phyloP scores from a whole-genome alignment of 441 rosid species.

The Adansonia rubrostipa region DNA sequence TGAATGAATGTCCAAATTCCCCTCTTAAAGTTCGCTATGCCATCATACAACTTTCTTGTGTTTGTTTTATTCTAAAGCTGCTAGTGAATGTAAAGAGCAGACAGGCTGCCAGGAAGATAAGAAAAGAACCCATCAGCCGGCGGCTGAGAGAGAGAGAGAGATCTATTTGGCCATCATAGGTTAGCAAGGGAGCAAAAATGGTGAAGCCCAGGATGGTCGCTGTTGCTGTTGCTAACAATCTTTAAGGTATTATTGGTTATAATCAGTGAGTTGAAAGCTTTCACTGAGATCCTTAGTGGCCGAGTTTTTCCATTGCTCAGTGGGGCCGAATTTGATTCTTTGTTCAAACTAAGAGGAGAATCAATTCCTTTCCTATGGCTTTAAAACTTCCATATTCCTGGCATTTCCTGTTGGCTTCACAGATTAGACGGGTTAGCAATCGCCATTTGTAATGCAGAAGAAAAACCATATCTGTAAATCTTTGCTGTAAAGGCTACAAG shows the following conservation, averaged over 20 bases:
- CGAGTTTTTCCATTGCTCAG: not conserved
- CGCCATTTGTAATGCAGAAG: no score
- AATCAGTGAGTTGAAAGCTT: not conserved
- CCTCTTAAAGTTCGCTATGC: slow-evolving; percentile 41
- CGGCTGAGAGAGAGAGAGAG: slow-evolving; percentile 30
- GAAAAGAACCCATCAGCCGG: slow-evolving; percentile 48
- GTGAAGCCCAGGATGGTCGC: slow-evolving; percentile 57
- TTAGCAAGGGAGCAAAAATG: slow-evolving; percentile 54
- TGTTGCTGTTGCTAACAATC: slow-evolving; percentile 30
- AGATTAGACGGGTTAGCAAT: no score
- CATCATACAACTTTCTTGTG: slow-evolving; percentile 45
- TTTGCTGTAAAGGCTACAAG: not conserved
- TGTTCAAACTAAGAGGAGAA: not conserved
- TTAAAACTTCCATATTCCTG: not conserved
- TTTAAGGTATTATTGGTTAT: not conserved
- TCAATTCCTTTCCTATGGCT: not conserved
- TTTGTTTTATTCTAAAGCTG: slow-evolving; percentile 45
- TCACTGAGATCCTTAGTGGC: not conserved
- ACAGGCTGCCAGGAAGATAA: slow-evolving; percentile 41
- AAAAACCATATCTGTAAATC: no score
- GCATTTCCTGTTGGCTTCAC: no score
- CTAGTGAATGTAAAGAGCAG: slow-evolving; percentile 48
- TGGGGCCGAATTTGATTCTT: not conserved
- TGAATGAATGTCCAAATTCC: slow-evolving; percentile 52
- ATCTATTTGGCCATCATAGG: slow-evolving; percentile 41